Percentiles rank a stretch among this genome's conserved stretches.
Conservation (phyloP, 768 basidiomycete species). For the Leccinum barrowsii region DNA sequence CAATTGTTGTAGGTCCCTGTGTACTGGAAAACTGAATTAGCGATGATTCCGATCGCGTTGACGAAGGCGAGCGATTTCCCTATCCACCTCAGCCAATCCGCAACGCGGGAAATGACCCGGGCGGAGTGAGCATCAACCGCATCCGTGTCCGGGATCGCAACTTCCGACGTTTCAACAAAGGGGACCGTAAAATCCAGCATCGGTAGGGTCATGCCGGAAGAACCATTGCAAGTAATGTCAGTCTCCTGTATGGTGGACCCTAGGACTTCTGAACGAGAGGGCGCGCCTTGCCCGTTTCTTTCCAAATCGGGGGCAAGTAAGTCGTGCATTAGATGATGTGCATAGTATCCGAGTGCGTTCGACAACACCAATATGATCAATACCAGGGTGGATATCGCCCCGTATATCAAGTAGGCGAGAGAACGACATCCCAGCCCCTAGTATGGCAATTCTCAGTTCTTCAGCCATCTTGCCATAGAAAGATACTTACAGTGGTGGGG, state of each 20-base stretch:
- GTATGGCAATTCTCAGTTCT: neutral
- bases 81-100: slow-evolving; percentile 22
- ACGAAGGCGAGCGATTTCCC: slow-evolving; percentile 27
- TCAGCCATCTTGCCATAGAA: neutral
- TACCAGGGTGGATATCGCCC: slow-evolving; percentile 22
- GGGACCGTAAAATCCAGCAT: neutral
- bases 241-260: too few relatives aligned
- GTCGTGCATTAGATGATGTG: slow-evolving; percentile 1
- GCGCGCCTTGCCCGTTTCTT: neutral
- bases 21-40: slow-evolving; percentile 29
- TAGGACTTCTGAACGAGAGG: neutral
- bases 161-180: neutral
- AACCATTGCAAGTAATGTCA: too few relatives aligned
- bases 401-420: slow-evolving; percentile 30
- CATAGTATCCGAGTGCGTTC: slow-evolving; percentile 24
- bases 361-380: slow-evolving; percentile 31
- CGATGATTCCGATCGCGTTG: slow-evolving; percentile 26
- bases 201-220: neutral
- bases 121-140: neutral
- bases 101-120: neutral
- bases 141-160: too few relatives aligned
- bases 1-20: slow-evolving; percentile 24
- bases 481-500: slow-evolving; percentile 25
- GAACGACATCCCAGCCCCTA: slow-evolving; percentile 37
- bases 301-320: neutral